Evolutionary conservation across 371 early-diverging fungal species (phyloP).

Genomic region (Blyttiomyces sp.): DNA sequence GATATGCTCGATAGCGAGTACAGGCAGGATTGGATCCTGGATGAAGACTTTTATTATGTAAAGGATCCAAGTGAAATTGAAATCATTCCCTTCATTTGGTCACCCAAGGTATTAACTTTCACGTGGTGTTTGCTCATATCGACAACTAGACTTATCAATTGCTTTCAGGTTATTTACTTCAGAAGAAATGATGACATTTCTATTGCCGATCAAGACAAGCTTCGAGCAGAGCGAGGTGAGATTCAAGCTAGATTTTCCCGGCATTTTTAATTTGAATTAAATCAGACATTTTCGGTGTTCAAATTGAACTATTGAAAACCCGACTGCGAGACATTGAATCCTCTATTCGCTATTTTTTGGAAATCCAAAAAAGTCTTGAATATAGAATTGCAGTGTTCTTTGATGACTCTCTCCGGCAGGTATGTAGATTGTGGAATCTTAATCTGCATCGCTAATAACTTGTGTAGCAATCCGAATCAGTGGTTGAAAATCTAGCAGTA

Average conservation of each 20-base stretch:
- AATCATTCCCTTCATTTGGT: constrained; percentile 59
- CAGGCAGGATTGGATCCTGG: constrained; percentile 34
- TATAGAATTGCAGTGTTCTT: constrained; percentile 32
- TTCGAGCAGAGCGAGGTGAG: constrained; percentile 38
- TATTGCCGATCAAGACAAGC: constrained; percentile 39
- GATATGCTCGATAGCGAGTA: not conserved
- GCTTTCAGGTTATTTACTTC: constrained; percentile 51
- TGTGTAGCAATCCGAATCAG: constrained; percentile 29
- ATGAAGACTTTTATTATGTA: constrained; percentile 26
- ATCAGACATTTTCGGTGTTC: constrained; percentile 55
- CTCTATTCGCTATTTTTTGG: constrained; percentile 50
- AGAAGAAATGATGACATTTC: constrained; percentile 51
- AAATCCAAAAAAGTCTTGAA: constrained; percentile 34
- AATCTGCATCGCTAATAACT: not conserved
- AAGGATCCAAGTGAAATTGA: constrained; percentile 34
- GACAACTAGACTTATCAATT: not conserved
- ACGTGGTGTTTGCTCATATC: not conserved
- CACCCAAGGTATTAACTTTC: constrained; percentile 33
- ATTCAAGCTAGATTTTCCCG: not conserved
- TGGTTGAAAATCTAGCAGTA: constrained; percentile 33
- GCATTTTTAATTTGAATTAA: not conserved
- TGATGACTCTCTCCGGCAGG: constrained; percentile 34
- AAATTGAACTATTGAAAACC: constrained; percentile 49
- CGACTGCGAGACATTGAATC: constrained; percentile 59
- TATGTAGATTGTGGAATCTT: constrained; percentile 2